phyloP scores from a whole-genome alignment of 148 eudicot species.

The Amaranthus palmeri region DNA sequence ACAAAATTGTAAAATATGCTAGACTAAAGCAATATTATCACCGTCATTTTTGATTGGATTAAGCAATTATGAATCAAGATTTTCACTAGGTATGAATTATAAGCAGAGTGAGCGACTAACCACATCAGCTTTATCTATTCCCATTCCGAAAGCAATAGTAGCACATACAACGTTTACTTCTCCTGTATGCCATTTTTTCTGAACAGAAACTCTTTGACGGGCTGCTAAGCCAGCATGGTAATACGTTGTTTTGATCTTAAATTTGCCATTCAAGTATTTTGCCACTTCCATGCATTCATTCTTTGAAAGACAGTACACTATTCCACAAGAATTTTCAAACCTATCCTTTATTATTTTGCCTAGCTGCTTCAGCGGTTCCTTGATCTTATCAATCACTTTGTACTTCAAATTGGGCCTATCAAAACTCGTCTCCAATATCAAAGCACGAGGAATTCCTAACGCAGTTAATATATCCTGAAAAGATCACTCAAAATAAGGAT shows the following conservation, averaged over 20 bases:
- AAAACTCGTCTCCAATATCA: slow-evolving; percentile 86
- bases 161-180: slow-evolving; percentile 97
- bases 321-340: slow-evolving; percentile 68
- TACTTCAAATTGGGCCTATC: slow-evolving; percentile 93
- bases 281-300: slow-evolving; percentile 92
- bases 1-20: too few relatives aligned
- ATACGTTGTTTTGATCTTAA: slow-evolving; percentile 75
- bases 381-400: slow-evolving; percentile 74
- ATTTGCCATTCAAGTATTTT: slow-evolving; percentile 66
- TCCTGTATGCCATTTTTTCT: slow-evolving; percentile 88
- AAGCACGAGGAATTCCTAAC: slow-evolving; percentile 77
- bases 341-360: slow-evolving; percentile 64
- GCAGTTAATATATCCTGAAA: slow-evolving; percentile 81
- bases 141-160: slow-evolving; percentile 99
- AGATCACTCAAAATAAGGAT: slow-evolving; percentile 19
- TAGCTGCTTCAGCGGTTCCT: slow-evolving; percentile 78
- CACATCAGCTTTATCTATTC: slow-evolving; percentile 96
- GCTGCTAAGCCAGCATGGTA: slow-evolving; percentile 98
- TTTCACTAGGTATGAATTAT: background rate
- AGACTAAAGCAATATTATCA: too few relatives aligned
- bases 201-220: slow-evolving; percentile 77
- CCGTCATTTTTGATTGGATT: background rate
- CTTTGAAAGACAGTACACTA: slow-evolving; percentile 97
- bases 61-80: background rate
- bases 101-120: slow-evolving; percentile 41